phyloP scores from a whole-genome alignment of 2,329 filamentous ascomycete genomes.

The Monosporascus sp. region DNA sequence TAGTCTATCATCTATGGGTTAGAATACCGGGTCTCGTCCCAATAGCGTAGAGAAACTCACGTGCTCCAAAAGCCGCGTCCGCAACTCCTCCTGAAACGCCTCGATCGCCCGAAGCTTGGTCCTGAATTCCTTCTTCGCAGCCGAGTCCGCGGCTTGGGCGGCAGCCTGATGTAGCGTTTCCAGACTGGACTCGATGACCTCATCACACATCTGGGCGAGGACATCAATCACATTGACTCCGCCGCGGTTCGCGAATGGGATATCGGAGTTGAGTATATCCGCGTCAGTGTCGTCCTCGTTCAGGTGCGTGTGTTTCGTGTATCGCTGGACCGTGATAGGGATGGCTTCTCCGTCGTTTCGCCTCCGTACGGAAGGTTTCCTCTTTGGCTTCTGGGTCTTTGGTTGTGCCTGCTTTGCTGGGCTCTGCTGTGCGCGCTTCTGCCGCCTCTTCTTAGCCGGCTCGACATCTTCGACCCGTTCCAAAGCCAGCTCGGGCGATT shows the following conservation, averaged over 20 bases:
- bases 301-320: slow-evolving; percentile 40
- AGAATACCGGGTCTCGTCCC: not conserved
- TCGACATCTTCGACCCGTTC: slow-evolving; percentile 26
- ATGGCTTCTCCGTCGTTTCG: slow-evolving; percentile 31
- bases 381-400: slow-evolving; percentile 17
- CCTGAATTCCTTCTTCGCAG: slow-evolving; percentile 46
- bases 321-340: slow-evolving; percentile 56
- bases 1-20: slow-evolving; percentile 35
- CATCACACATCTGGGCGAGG: slow-evolving; percentile 54
- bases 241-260: slow-evolving; percentile 46
- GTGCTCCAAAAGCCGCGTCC: slow-evolving; percentile 51
- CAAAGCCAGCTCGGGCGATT: slow-evolving; percentile 37
- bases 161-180: slow-evolving; percentile 39
- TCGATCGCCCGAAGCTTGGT: slow-evolving; percentile 53
- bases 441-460: slow-evolving; percentile 29
- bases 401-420: slow-evolving; percentile 38
- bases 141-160: slow-evolving; percentile 36
- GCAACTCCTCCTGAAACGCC: slow-evolving; percentile 53
- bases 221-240: slow-evolving; percentile 60
- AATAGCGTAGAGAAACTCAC: slow-evolving; percentile 33
- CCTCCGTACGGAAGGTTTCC: slow-evolving; percentile 14
- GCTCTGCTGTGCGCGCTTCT: slow-evolving; percentile 29
- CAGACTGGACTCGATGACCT: slow-evolving; percentile 49
- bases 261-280: slow-evolving; percentile 43
- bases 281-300: slow-evolving; percentile 33